A percentile compares a stretch with the other conserved stretches of the same genome.
Evolutionary conservation across 1,139 yeast species (phyloP).

Genomic region (Sugiyamaella pinicola): DNA sequence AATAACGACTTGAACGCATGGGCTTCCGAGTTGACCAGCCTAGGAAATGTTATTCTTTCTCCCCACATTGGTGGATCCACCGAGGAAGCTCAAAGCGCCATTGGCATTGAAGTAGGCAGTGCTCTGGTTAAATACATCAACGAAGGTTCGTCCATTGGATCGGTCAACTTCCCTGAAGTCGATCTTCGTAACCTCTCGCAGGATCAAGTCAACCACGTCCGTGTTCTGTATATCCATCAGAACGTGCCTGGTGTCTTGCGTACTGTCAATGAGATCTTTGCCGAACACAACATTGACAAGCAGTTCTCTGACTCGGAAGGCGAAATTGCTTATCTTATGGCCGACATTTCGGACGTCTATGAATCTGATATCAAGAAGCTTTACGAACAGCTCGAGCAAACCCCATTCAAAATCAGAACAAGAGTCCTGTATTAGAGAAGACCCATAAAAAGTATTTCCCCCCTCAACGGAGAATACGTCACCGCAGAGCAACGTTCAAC

Average conservation of each 20-base stretch:
- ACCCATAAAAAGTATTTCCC: not conserved
- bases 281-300: constrained; percentile 94
- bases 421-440: constrained; percentile 72
- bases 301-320: constrained; percentile 97
- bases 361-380: constrained; percentile 78
- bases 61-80: constrained; percentile 99
- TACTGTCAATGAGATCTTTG: constrained; percentile 93
- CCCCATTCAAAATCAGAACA: constrained; percentile 89
- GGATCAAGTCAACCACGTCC: constrained; percentile 82
- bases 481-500: constrained; percentile 23
- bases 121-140: constrained; percentile 88
- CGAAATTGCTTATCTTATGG: constrained; percentile 96
- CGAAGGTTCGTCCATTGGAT: constrained; percentile 95
- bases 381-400: constrained; percentile 83
- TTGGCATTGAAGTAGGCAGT: constrained; percentile 92
- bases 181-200: constrained; percentile 83
- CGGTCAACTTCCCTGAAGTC: constrained; percentile 99
- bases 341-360: constrained; percentile 89
- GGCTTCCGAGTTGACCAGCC: constrained; percentile 78
- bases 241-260: constrained; percentile 99
- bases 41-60: constrained; percentile 87
- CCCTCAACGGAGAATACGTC: constrained; percentile 18
- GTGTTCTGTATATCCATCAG: constrained; percentile 94
- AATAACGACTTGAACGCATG: constrained; percentile 72
- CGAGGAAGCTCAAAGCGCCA: constrained; percentile 97